Conservation (phyloP, 164 flowering plant genomes). For the Houttuynia cordata region DNA sequence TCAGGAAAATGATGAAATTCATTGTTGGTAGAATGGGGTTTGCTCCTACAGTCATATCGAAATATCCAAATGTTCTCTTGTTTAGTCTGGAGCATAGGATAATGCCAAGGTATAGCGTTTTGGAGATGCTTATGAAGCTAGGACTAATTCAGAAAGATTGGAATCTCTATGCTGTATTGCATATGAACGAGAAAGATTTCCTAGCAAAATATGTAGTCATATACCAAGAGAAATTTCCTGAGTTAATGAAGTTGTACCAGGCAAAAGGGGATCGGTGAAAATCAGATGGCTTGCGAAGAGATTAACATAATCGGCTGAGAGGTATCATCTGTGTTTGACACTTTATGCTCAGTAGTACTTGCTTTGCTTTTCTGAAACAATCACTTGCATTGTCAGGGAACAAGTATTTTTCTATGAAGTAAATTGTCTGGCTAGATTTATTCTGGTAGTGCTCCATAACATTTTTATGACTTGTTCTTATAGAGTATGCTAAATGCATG, state of each 20-base stretch:
- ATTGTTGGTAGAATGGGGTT: not conserved
- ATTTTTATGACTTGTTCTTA: no score
- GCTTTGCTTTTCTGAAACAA: no score
- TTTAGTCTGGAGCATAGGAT: slow-evolving; percentile 2
- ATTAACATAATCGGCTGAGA: no score
- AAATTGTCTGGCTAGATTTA: no score
- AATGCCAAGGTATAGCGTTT: slow-evolving; percentile 2
- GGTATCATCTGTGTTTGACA: no score
- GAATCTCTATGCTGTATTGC: not conserved
- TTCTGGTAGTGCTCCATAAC: no score
- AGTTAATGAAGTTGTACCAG: not conserved
- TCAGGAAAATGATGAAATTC: not conserved
- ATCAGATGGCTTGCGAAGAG: not conserved
- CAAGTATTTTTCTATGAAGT: no score
- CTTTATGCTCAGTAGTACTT: no score
- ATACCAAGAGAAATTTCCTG: slow-evolving; percentile 3
- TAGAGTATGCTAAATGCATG: no score
- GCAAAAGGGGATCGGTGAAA: not conserved
- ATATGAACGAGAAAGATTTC: not conserved
- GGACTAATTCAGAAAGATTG: not conserved
- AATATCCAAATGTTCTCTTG: slow-evolving; percentile 1
- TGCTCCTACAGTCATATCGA: not conserved
- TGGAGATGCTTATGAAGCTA: not conserved
- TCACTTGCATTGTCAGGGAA: no score
- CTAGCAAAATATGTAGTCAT: not conserved